Conservation (phyloP, 768 basidiomycete genomes). For the Nidularia sp. region DNA sequence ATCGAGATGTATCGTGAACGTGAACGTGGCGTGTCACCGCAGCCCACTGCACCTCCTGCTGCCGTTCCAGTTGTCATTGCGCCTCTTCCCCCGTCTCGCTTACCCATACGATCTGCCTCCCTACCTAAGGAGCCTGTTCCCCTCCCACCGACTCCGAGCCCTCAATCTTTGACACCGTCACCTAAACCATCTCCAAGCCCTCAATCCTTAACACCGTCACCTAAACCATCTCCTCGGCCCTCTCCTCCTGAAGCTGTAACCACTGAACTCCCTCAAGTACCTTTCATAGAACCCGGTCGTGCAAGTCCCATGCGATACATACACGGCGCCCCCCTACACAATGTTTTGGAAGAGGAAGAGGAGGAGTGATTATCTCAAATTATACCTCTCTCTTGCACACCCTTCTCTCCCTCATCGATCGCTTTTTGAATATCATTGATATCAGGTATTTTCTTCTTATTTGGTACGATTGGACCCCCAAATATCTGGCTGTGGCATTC, state of each 20-base stretch:
- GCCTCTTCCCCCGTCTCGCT: constrained; percentile 32
- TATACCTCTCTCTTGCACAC: no score
- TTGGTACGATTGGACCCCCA: no score
- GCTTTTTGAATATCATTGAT: no score
- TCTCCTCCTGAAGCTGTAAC: constrained; percentile 22
- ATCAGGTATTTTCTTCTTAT: no score
- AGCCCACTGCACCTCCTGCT: constrained; percentile 17
- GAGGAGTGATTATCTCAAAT: constrained; percentile 33
- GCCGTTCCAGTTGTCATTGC: constrained; percentile 18
- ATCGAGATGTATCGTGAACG: constrained; percentile 85
- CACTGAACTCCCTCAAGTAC: constrained; percentile 26
- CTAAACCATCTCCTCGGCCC: constrained; percentile 11
- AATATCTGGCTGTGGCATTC: no score
- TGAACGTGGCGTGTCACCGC: constrained; percentile 43
- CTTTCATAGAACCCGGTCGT: constrained; percentile 47
- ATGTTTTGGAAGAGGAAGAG: constrained; percentile 81
- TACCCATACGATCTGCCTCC: constrained; percentile 31
- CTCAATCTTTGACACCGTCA: constrained; percentile 14
- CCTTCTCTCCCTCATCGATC: no score
- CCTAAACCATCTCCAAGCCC: constrained; percentile 16
- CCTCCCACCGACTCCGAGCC: constrained; percentile 6
- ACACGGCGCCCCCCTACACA: constrained; percentile 83
- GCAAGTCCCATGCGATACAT: constrained; percentile 69
- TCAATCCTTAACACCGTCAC: constrained; percentile 15
- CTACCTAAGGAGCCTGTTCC: constrained; percentile 10